Base-by-base conservation (phyloP, 495 filamentous ascomycete species). In the Aspergillus sclerotiicarbonarius region DNA sequence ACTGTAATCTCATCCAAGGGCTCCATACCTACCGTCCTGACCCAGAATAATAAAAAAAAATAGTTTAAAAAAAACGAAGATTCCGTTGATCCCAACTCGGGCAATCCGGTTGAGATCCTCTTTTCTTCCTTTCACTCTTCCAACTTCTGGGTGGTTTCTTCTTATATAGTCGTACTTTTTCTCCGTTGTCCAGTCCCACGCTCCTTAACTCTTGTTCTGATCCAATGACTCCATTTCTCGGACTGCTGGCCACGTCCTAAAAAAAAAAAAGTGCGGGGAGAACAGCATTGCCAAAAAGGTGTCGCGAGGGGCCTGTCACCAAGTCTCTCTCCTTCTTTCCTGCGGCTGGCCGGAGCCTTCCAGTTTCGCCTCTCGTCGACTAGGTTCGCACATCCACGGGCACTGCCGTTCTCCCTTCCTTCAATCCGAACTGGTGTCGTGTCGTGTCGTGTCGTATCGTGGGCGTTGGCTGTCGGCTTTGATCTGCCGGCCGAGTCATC, bases 181-280 rank as follows among this genome's bases (percentile, higher is more conserved):
- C 5, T 3, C 25, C 25, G 25, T 25, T 5, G 25, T 25, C 25
- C 25, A 25, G 25, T 25, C 37, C 13, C 13, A 13, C 12, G 29
- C 49, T 46, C 30, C 51, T 61, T 53, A 20, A 20, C 41, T 37
- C 32, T 7, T 52, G 47, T 39, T 35, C 45, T 45, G 32, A 6
- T 47, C 58, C 50, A 25, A 43, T 31, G 39, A 47, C 58, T 49
- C 47, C 13, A 39, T 2, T 48, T 15, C 16, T 30, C 50, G 49
- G 56, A 52, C 49, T 58, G 56, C 39, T 53, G 56, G 56, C 50
- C 56, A 52, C 56, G 48, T 53, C 56, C 21, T 25, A 29, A 37
- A 52, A 45, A 29, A 25, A 25, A 25, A 25, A 25, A 25, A 5
- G 48, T 47, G 51, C 51, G 48, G 56, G 50, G 56, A 49, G 39